Evolutionary conservation across 2,329 filamentous ascomycete species (phyloP).

Genomic region (Coniochaeta prunicola): DNA sequence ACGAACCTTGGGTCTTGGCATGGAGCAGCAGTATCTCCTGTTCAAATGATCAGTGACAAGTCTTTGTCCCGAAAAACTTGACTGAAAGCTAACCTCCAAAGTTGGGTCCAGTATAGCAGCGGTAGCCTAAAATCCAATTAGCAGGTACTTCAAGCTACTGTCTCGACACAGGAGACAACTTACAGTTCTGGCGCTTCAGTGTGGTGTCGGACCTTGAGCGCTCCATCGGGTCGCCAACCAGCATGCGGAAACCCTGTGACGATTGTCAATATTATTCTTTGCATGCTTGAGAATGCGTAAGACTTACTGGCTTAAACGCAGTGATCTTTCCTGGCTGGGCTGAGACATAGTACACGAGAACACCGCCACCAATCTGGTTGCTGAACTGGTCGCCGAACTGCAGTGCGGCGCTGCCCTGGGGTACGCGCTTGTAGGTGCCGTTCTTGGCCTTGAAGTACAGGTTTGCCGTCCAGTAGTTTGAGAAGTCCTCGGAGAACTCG

Average conservation of each 20-base stretch:
- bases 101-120: constrained; percentile 36
- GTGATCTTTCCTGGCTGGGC: constrained; percentile 33
- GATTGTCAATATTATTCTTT: constrained; percentile 21
- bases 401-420: constrained; percentile 47
- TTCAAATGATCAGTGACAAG: not conserved
- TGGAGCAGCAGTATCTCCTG: constrained; percentile 32
- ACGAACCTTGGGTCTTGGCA: constrained; percentile 30
- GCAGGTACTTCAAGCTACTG: not conserved
- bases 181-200: constrained; percentile 29
- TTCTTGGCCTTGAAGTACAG: constrained; percentile 27
- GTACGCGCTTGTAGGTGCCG: constrained; percentile 27
- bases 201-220: constrained; percentile 22
- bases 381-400: constrained; percentile 34
- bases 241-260: constrained; percentile 42
- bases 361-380: constrained; percentile 32
- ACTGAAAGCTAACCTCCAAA: constrained; percentile 20
- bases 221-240: constrained; percentile 32
- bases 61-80: not conserved
- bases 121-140: constrained; percentile 19
- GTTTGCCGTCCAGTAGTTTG: constrained; percentile 27
- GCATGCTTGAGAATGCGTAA: constrained; percentile 28
- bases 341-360: constrained; percentile 39
- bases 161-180: not conserved
- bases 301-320: constrained; percentile 43
- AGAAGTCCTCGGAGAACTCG: constrained; percentile 26